Conservation (phyloP, 768 basidiomycete species). For the Leccinum ochraceum region DNA sequence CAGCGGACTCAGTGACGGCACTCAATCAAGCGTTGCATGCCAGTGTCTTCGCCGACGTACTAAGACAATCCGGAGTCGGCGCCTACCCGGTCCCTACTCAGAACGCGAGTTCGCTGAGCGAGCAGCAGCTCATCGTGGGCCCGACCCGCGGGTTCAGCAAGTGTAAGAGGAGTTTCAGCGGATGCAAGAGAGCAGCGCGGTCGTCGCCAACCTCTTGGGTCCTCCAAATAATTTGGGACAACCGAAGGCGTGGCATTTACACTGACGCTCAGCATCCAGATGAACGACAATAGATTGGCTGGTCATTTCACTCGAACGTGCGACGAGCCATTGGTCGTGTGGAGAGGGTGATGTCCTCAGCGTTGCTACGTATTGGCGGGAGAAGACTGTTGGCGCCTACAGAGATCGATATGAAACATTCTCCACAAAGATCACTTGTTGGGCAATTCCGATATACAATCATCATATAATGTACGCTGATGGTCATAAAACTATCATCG, state of each 20-base stretch:
- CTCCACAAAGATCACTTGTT: neutral
- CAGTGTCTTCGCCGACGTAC: slow-evolving; percentile 45
- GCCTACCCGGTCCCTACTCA: slow-evolving; percentile 53
- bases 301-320: neutral
- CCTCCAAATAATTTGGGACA: slow-evolving; percentile 27
- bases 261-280: neutral
- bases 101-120: slow-evolving; percentile 35
- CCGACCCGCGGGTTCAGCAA: slow-evolving; percentile 42
- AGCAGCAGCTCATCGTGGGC: slow-evolving; percentile 47
- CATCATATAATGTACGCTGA: neutral
- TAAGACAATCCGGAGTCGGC: slow-evolving; percentile 64
- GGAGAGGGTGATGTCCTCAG: neutral
- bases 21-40: slow-evolving; percentile 54
- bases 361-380: neutral
- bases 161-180: slow-evolving; percentile 53
- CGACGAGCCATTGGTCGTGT: neutral
- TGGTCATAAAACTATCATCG: neutral
- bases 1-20: slow-evolving; percentile 46
- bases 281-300: neutral
- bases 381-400: neutral
- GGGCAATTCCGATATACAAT: neutral
- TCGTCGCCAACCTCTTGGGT: slow-evolving; percentile 47
- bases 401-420: no score
- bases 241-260: slow-evolving; percentile 10
- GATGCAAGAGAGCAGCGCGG: slow-evolving; percentile 56